Percentiles rank a stretch among this genome's conserved stretches.
Conservation (phyloP, 1,139 yeast species). For the Pichia norvegensis region DNA sequence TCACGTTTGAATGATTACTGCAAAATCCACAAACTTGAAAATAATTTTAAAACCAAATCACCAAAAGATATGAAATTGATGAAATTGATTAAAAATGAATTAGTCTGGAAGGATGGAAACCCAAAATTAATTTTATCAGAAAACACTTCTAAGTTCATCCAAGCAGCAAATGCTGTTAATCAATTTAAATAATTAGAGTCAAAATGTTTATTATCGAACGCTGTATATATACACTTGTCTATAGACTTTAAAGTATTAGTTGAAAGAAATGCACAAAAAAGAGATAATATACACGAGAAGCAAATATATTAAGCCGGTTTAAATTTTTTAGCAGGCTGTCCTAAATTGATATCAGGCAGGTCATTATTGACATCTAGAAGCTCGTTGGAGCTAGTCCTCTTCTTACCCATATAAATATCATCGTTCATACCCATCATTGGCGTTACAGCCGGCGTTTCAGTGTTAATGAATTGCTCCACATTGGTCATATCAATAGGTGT, state of each 20-base stretch:
- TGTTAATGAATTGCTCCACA: slow-evolving; percentile 10
- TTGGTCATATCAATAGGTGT: slow-evolving; percentile 12
- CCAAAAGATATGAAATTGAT: slow-evolving; percentile 7
- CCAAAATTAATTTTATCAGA: slow-evolving; percentile 13
- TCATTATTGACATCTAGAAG: neutral
- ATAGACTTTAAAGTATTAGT: neutral
- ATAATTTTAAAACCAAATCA: slow-evolving; percentile 4
- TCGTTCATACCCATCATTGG: neutral
- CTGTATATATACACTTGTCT: neutral
- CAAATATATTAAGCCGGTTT: neutral
- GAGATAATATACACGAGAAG: neutral
- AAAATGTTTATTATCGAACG: neutral
- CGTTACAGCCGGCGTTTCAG: slow-evolving; percentile 2
- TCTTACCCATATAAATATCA: neutral
- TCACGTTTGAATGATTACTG: slow-evolving; percentile 20
- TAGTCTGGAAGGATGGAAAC: slow-evolving; percentile 17
- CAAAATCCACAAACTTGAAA: slow-evolving; percentile 15
- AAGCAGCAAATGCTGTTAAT: slow-evolving; percentile 15
- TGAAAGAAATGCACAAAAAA: neutral
- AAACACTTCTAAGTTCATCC: slow-evolving; percentile 14
- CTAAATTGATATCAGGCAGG: neutral
- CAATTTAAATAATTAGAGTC: neutral
- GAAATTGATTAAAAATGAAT: slow-evolving; percentile 8
- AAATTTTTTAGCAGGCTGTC: neutral
- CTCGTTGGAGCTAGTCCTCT: neutral